Evolutionary conservation across 2,329 filamentous ascomycete genomes (phyloP), one percentile per base, ranked within the genome.

Genomic region (Pseudomassariella vexata): DNA sequence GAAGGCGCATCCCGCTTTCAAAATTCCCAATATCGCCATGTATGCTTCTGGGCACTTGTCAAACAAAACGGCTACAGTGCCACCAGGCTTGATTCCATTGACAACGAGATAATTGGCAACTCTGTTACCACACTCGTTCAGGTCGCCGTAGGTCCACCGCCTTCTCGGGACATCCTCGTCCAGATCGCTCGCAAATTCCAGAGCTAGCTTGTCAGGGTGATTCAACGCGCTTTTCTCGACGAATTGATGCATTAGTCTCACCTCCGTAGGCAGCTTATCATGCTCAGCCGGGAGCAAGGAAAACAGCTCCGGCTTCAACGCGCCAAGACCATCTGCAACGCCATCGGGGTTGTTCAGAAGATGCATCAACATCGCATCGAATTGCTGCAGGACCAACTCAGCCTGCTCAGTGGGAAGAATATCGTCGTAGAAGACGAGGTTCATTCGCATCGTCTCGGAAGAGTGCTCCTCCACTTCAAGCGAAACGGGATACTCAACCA

Each of bases 11-110:
- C 87, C 87, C 5, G 82, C 76, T 53, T 94, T 94, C 19, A 94
- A 60, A 33, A 92, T 80, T 1, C 86, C 87, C 2, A 94, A 62
- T 23, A 94, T 88, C 1, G 82, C 73, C 46, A 92, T 85, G 22
- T 85, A 89, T 0, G 86, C 87, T 49, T 90, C 82, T 0, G 87
- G 80, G 39, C 82, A 89, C 51, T 94, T 94, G 35, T 87, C 78
- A 47, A 94, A 94, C 49, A 83, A 87, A 7, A 90, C 70, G 1
- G 78, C 85, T 15, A 94, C 66, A 5, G 89, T 76, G 17, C 62
- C 63, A 1, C 84, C 81, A 0, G 73, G 63, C 0, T 52, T 40
- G 1, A 76, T 57, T 3, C 66, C 69, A 14, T 65, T 55, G 0
- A 54, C 44, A 2, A 63, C 50, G 1, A 94, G 61, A 9, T 89